Evolutionary conservation across 768 basidiomycete genomes (phyloP).

Genomic region (Tulasnella sp.): DNA sequence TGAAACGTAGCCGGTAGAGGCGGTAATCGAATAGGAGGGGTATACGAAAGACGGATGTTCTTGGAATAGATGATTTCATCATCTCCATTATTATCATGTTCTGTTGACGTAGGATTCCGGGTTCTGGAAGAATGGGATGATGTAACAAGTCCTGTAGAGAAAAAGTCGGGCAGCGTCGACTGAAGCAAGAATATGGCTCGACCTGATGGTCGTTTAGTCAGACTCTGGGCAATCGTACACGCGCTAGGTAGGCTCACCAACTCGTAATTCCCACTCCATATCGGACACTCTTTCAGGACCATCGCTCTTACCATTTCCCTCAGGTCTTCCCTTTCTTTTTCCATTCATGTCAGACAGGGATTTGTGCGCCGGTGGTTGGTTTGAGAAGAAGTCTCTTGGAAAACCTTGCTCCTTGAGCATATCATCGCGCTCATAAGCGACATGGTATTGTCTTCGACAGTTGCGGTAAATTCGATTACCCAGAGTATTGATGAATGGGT

Average conservation of each 20-base stretch:
- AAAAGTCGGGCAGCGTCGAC: slow-evolving; percentile 60
- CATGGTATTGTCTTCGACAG: too few species aligned
- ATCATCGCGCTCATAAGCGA: too few species aligned
- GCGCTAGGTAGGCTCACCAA: slow-evolving; percentile 33
- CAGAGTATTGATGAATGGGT: too few species aligned
- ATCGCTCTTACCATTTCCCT: too few species aligned
- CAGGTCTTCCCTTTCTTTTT: too few species aligned
- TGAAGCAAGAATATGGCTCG: slow-evolving; percentile 56
- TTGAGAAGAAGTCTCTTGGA: too few species aligned
- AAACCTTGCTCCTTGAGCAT: too few species aligned
- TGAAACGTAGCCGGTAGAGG: slow-evolving; percentile 58
- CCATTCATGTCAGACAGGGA: too few species aligned
- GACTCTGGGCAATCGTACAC: slow-evolving; percentile 25
- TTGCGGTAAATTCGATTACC: too few species aligned
- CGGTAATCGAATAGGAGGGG: slow-evolving; percentile 44
- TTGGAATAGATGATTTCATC: slow-evolving; percentile 40
- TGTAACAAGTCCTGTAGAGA: slow-evolving; percentile 49
- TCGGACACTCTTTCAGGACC: too few species aligned
- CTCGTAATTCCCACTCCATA: slow-evolving; percentile 65
- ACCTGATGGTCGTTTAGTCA: slow-evolving; percentile 30
- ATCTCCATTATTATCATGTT: slow-evolving; percentile 2
- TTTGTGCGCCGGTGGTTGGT: too few species aligned
- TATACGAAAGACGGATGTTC: slow-evolving; percentile 49
- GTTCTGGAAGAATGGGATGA: too few species aligned
- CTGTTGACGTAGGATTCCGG: background rate